Percentiles rank a stretch among this genome's conserved stretches.
phyloP scores from a whole-genome alignment of 306 rosid species.

The Dalbergia oliveri region DNA sequence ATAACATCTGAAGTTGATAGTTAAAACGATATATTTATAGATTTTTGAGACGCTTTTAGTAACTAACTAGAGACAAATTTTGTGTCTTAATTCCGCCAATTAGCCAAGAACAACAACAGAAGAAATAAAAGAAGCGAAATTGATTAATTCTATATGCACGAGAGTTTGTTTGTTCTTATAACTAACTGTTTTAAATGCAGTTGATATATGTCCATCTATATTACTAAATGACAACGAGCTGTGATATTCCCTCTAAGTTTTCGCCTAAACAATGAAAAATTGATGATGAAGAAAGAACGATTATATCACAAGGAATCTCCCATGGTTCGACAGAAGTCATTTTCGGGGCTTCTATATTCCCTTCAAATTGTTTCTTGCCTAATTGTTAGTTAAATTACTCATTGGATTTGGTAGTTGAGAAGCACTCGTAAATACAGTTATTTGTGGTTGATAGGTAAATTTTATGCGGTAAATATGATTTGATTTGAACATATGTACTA shows the following conservation, averaged over 20 bases:
- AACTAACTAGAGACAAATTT: not conserved
- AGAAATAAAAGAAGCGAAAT: not conserved
- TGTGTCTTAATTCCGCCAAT: not conserved
- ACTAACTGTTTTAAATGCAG: conserved; percentile 30
- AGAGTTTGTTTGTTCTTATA: not conserved
- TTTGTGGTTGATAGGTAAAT: not conserved
- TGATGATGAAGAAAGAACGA: conserved; percentile 45
- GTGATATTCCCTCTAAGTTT: conserved; percentile 2
- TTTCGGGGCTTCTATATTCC: conserved; percentile 47
- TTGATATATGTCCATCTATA: conserved; percentile 47
- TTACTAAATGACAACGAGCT: conserved; percentile 38
- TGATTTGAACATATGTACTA: not conserved
- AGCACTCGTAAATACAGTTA: not conserved
- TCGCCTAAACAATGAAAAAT: conserved; percentile 43
- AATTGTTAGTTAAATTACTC: conserved; percentile 40
- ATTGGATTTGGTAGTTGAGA: conserved; percentile 25
- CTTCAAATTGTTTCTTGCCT: conserved; percentile 36
- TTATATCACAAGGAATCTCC: conserved; percentile 50
- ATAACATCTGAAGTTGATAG: too few relatives aligned
- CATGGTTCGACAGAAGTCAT: conserved; percentile 45
- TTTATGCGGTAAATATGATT: not conserved
- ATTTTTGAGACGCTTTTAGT: too few relatives aligned
- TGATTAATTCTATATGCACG: too few relatives aligned
- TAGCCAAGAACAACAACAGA: conserved; percentile 1
- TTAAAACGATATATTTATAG: too few relatives aligned